Base-by-base conservation (phyloP, 495 filamentous ascomycete genomes). In the Glutinoglossum americanum region DNA sequence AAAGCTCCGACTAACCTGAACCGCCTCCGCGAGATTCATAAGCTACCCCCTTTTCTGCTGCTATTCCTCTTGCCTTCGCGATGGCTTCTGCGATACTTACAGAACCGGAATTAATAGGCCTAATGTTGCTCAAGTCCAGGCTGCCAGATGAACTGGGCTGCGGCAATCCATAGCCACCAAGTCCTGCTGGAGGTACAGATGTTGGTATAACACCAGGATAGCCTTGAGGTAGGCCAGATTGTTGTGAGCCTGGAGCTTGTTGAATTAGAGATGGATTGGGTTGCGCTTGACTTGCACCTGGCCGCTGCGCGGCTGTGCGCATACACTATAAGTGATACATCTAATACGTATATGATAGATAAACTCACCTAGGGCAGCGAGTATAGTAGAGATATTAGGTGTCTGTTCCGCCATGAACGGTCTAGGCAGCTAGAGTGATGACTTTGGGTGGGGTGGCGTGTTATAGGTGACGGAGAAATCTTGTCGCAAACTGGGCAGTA, bases 51-150 rank as follows among this genome's bases (percentile, higher is more conserved):
- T 81, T 80, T 62, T 89, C 80, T 26, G 80, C 76, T 23, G 85
- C 83, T 65, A 79, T 80, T 11, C 79, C 79, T 60, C 80, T 81
- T 3, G 82, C 85, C 61, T 81, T 81, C 3, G 82, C 81, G 57
- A 89, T 76, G 8, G 85, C 83, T 64, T 88, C 84, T 33, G 76
- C 73, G 41, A 89, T 71, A 58, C 77, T 84, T 25, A 89, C 80
- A 11, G 80, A 81, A 49, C 87, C 86, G 1, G 82, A 82, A 60
- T 74, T 82, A 35, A 79, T 74, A 11, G 85, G 84, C 62, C 81
- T 83, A 63, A 89, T 84, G 10, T 76, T 73, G 67, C 80, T 85
- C 37, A 92, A 66, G 63, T 92, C 87, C 55, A 87, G 72, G 55
- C 73, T 82, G 10, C 84, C 85, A 23, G 81, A 80, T 21, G 72